A percentile compares a stretch with the other conserved stretches of the same genome.
Evolutionary conservation across 805 yeast genomes (phyloP).

Genomic region (Citeromyces nyonsensis): DNA sequence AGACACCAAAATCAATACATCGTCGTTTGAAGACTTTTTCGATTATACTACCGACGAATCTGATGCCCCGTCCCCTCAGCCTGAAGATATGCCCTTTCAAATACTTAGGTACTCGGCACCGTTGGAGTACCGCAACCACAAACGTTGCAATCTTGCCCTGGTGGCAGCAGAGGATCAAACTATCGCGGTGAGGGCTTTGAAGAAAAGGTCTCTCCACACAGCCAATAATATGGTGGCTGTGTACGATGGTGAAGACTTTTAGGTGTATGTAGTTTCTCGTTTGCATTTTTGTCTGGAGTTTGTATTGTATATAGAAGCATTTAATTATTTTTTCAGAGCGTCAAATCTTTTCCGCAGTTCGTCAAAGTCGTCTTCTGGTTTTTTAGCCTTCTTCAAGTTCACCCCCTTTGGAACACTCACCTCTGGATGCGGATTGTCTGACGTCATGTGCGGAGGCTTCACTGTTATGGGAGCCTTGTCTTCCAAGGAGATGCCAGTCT

Average conservation of each 20-base stretch:
- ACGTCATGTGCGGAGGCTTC: slow-evolving; percentile 22
- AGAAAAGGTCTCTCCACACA: slow-evolving; percentile 13
- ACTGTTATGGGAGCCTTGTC: slow-evolving; percentile 23
- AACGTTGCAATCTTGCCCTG: slow-evolving; percentile 11
- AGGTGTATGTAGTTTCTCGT: neutral
- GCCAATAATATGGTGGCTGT: slow-evolving; percentile 15
- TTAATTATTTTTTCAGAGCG: slow-evolving; percentile 36
- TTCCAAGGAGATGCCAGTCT: slow-evolving; percentile 4
- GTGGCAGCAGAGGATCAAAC: slow-evolving; percentile 6
- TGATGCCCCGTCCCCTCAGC: neutral
- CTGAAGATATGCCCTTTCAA: neutral
- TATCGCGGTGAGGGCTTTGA: slow-evolving; percentile 10
- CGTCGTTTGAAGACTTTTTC: no score
- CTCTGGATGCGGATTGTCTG: slow-evolving; percentile 20
- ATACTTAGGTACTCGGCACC: neutral
- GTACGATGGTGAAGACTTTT: slow-evolving; percentile 3
- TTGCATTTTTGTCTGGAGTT: slow-evolving; percentile 1
- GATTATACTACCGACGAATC: no score
- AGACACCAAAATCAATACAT: no score
- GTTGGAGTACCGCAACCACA: slow-evolving; percentile 12
- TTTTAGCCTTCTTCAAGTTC: slow-evolving; percentile 6
- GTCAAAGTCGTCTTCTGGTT: slow-evolving; percentile 36
- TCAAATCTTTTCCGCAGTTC: slow-evolving; percentile 59
- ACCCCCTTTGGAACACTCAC: slow-evolving; percentile 5
- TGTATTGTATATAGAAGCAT: neutral